phyloP scores from a whole-genome alignment of 208 protist genomes.

The Acanthamoeba castellanii region DNA sequence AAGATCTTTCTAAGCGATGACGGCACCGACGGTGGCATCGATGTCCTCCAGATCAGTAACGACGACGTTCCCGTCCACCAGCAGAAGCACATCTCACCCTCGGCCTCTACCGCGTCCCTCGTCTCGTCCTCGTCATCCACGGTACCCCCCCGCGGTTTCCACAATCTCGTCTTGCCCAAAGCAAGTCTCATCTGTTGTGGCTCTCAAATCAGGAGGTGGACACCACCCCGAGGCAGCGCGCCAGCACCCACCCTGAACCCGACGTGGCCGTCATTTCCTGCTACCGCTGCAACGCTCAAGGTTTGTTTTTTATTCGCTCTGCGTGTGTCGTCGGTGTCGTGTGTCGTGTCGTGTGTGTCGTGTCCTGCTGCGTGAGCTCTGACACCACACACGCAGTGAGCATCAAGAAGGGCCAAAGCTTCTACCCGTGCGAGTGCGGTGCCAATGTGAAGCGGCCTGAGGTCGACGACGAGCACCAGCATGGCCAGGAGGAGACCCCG shows the following conservation, averaged over 20 bases:
- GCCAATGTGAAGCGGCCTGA: conserved; percentile 27
- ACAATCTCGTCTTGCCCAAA: background rate
- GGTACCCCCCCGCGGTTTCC: background rate
- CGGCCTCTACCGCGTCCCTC: background rate
- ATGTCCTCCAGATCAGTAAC: background rate
- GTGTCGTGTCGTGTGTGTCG: no score
- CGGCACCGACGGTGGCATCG: background rate
- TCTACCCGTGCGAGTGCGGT: conserved; percentile 41
- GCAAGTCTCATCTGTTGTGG: background rate
- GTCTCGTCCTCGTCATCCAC: background rate
- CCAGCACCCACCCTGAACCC: background rate
- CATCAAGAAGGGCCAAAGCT: background rate
- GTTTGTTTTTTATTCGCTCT: background rate
- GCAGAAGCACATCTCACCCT: background rate
- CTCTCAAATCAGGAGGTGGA: background rate
- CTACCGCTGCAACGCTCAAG: conserved; percentile 8
- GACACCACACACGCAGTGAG: background rate
- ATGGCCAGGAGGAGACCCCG: background rate
- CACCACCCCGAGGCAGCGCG: background rate
- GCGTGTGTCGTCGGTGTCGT: no score
- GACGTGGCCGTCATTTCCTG: conserved; percentile 1
- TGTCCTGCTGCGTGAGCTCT: background rate
- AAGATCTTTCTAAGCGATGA: conserved; percentile 24
- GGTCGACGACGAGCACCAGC: background rate
- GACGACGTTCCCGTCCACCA: background rate